Evolutionary conservation across 2,329 filamentous ascomycete species (phyloP).

Genomic region (Curvularia verruculosa): DNA sequence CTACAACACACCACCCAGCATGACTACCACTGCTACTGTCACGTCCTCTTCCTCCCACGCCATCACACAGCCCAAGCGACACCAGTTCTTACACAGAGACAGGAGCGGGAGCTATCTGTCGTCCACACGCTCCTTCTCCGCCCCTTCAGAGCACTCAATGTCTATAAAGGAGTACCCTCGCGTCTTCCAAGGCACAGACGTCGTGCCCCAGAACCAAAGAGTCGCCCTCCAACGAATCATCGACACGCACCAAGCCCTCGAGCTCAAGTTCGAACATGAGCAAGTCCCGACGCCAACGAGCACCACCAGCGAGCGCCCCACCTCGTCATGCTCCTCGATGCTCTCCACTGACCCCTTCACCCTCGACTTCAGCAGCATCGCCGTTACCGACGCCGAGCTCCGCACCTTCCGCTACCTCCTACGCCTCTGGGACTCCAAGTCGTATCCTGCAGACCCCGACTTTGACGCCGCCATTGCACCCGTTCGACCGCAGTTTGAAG

Average conservation of each 20-base stretch:
- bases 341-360: slow-evolving; percentile 22
- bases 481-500: slow-evolving; percentile 24
- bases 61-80: slow-evolving; percentile 13
- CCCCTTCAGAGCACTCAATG: not conserved
- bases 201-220: slow-evolving; percentile 22
- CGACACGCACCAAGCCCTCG: slow-evolving; percentile 26
- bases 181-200: slow-evolving; percentile 27
- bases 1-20: not conserved
- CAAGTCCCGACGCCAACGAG: slow-evolving; percentile 9
- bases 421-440: slow-evolving; percentile 26
- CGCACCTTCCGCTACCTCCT: slow-evolving; percentile 31
- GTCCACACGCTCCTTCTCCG: slow-evolving; percentile 3
- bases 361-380: slow-evolving; percentile 19
- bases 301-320: slow-evolving; percentile 9
- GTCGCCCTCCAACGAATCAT: slow-evolving; percentile 23
- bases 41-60: no score
- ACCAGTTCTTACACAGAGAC: slow-evolving; percentile 17
- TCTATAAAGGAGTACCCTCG: not conserved
- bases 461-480: slow-evolving; percentile 22
- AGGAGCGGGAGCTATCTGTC: slow-evolving; percentile 14
- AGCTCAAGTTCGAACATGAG: slow-evolving; percentile 9
- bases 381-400: slow-evolving; percentile 27
- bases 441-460: slow-evolving; percentile 18
- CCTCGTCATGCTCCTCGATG: slow-evolving; percentile 9
- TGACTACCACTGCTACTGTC: slow-evolving; percentile 7